Evolutionary conservation across 2,329 filamentous ascomycete genomes (phyloP), one percentile per base, ranked within the genome.

Genomic region (Sphaerostilbella broomeana): DNA sequence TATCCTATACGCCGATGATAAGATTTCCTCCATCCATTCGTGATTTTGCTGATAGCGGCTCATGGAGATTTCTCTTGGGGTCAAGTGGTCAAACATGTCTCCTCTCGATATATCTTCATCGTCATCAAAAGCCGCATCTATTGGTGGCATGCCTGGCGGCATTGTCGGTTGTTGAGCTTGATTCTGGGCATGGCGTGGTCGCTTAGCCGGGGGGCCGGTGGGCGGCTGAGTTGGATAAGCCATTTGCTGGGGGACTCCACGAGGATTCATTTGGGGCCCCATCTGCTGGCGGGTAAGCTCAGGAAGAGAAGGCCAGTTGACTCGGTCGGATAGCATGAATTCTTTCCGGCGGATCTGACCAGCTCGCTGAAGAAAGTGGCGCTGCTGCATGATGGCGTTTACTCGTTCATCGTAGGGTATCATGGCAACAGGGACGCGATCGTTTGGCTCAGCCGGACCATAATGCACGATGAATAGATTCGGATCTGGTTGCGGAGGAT

Each of bases 11-110:
- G 89, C 87, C 1, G 90, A 97, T 1, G 85, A 86, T 38, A 97
- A 76, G 19, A 98, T 81, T 63, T 98, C 90, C 56, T 97, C 92
- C 86, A 98, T 95, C 92, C 90, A 97, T 60, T 95, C 87, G 54
- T 98, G 90, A 53, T 98, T 94, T 57, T 95, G 88, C 58, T 83
- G 83, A 60, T 95, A 98, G 40, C 92, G 78, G 47, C 80, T 78
- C 44, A 86, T 70, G 51, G 88, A 94, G 45, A 98, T 84, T 47
- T 98, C 92, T 29, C 89, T 77, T 3, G 89, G 89, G 0, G 87
- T 90, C 46, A 95, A 69, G 47, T 87, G 78, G 57, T 98, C 92
- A 54, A 98, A 86, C 58, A 89, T 74, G 59, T 98, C 92, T 19
- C 88, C 88, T 15, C 85, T 74, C 6, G 83, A 84, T 3, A 84